A percentile compares a stretch with the other conserved stretches of the same genome.
These are phyloP conservation scores for Penicillium vulpinum DNA, from an alignment of 2,329 filamentous ascomycete genomes.

Conservation along the genomic window DNA sequence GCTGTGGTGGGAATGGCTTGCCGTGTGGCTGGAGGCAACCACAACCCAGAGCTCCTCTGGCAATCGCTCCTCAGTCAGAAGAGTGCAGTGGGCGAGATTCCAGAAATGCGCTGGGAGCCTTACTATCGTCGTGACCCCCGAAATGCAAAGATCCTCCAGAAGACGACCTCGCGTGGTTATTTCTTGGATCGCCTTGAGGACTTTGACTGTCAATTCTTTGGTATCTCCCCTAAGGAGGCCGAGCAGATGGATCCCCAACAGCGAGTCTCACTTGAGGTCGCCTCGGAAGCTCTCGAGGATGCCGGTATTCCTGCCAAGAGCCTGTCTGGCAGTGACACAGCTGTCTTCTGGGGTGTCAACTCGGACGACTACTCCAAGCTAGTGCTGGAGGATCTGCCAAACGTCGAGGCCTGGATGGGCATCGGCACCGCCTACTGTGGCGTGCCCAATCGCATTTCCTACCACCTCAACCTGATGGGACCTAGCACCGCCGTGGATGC, in stretches of 20 bases:
- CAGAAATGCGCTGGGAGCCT: conserved; percentile 34
- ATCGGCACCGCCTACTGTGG: conserved; percentile 43
- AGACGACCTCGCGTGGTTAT: conserved; percentile 32
- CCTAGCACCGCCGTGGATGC: conserved; percentile 26
- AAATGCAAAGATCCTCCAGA: conserved; percentile 26
- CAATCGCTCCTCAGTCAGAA: conserved; percentile 31
- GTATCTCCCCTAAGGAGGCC: conserved; percentile 31
- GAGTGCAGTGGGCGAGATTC: conserved; percentile 32
- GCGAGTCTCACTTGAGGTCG: conserved; percentile 24
- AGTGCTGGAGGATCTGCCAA: conserved; percentile 39
- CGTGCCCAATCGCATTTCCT: conserved; percentile 30
- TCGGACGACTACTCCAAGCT: conserved; percentile 41
- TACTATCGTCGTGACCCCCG: conserved; percentile 29
- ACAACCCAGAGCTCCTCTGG: conserved; percentile 37
- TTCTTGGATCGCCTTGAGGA: conserved; percentile 29
- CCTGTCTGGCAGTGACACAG: conserved; percentile 30
- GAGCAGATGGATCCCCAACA: conserved; percentile 34
- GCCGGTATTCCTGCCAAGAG: conserved; percentile 20
- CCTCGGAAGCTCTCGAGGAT: conserved; percentile 27
- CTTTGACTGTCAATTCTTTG: conserved; percentile 34
- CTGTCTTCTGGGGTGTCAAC: conserved; percentile 35
- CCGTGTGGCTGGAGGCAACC: conserved; percentile 31
- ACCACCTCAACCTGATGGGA: conserved; percentile 27
- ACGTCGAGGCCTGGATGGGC: conserved; percentile 42
- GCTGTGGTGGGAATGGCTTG: conserved; percentile 40